These are phyloP conservation scores for Zygotorulaspora danielsina DNA, from an alignment of 805 yeast species.

Conservation along the genomic window DNA sequence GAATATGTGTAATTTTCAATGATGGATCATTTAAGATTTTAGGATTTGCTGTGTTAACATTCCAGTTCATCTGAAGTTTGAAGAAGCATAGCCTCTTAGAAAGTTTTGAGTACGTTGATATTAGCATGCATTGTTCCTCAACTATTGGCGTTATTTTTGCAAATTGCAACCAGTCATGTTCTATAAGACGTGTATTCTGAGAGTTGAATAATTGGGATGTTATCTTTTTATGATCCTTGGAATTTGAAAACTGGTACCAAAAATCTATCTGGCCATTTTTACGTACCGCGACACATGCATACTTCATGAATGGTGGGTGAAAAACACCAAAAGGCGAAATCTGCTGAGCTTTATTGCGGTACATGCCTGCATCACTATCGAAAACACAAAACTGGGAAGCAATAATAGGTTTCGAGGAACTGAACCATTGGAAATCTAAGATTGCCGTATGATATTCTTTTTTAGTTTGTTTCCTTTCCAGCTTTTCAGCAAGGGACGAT, in stretches of 20 bases:
- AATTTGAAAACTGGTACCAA: slow-evolving; percentile 39
- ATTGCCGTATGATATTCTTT: slow-evolving; percentile 34
- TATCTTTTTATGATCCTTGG: slow-evolving; percentile 36
- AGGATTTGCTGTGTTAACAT: slow-evolving; percentile 24
- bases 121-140: slow-evolving; percentile 32
- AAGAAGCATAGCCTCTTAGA: slow-evolving; percentile 29
- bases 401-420: slow-evolving; percentile 38
- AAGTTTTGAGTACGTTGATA: slow-evolving; percentile 29
- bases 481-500: slow-evolving; percentile 30
- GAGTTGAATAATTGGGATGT: slow-evolving; percentile 27
- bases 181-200: slow-evolving; percentile 25
- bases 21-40: slow-evolving; percentile 32
- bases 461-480: slow-evolving; percentile 39
- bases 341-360: slow-evolving; percentile 34
- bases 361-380: slow-evolving; percentile 26
- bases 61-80: slow-evolving; percentile 34
- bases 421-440: slow-evolving; percentile 42
- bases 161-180: slow-evolving; percentile 32
- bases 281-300: slow-evolving; percentile 35
- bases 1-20: slow-evolving; percentile 25
- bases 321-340: slow-evolving; percentile 35
- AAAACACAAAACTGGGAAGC: slow-evolving; percentile 31
- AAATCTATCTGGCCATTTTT: slow-evolving; percentile 36
- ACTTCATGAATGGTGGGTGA: slow-evolving; percentile 38
- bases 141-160: slow-evolving; percentile 34